These are phyloP conservation scores for Rubroboletus pulcherrimus DNA, from an alignment of 768 basidiomycete genomes.

Conservation along the genomic window DNA sequence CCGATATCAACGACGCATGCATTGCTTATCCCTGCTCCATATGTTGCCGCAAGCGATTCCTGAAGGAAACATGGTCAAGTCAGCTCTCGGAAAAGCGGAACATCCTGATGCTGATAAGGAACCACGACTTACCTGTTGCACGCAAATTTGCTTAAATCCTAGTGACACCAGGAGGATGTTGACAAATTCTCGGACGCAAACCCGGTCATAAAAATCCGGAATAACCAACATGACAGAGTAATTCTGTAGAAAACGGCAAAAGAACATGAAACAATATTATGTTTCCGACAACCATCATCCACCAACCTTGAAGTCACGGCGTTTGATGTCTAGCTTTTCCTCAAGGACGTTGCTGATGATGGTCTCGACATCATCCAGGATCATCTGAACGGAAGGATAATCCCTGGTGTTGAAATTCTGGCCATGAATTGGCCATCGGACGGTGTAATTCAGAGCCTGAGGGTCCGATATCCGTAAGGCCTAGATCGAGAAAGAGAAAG, in stretches of 20 bases:
- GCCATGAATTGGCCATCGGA: constrained; percentile 82
- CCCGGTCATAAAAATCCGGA: constrained; percentile 86
- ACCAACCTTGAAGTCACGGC: constrained; percentile 58
- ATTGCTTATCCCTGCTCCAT: constrained; percentile 90
- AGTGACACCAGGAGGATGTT: constrained; percentile 70
- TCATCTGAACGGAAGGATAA: constrained; percentile 65
- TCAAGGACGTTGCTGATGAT: constrained; percentile 62
- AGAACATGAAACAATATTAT: background rate
- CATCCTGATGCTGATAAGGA: background rate
- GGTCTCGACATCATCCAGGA: constrained; percentile 74
- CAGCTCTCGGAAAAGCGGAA: background rate
- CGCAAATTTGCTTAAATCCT: constrained; percentile 91
- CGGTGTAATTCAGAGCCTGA: constrained; percentile 57
- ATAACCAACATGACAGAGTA: constrained; percentile 86
- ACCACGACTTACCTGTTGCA: constrained; percentile 65
- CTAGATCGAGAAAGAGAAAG: constrained; percentile 35
- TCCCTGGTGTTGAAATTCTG: constrained; percentile 78
- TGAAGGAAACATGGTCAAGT: constrained; percentile 27
- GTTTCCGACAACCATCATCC: background rate
- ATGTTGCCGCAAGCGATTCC: constrained; percentile 92
- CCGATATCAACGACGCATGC: constrained; percentile 98
- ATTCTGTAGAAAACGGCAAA: constrained; percentile 45
- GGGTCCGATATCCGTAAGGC: constrained; percentile 72
- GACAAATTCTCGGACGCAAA: constrained; percentile 76
- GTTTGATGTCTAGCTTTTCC: constrained; percentile 53